Percentiles rank a stretch among this genome's conserved stretches.
Evolutionary conservation across 768 basidiomycete genomes (phyloP).

Genomic region (Tylopilus felleus): DNA sequence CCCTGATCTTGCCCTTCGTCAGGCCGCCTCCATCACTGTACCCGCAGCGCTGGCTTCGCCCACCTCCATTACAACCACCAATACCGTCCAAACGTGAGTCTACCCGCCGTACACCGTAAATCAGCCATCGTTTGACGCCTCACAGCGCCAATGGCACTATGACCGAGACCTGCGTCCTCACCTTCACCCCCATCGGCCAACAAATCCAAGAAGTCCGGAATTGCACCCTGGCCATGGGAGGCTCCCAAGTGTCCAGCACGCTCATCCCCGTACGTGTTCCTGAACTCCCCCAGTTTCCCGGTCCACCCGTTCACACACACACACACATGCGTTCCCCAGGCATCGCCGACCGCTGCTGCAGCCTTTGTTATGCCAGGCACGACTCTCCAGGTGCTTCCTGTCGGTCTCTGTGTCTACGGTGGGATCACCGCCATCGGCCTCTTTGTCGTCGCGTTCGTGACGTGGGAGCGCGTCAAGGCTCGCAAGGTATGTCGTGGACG

Average conservation of each 20-base stretch:
- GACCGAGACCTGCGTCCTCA: conserved; percentile 57
- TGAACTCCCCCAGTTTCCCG: too few species aligned
- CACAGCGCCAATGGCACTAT: conserved; percentile 48
- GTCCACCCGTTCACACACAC: not conserved
- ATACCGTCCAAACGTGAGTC: conserved; percentile 41
- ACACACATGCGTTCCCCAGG: not conserved
- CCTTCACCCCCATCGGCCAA: conserved; percentile 53
- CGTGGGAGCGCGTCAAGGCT: conserved; percentile 84
- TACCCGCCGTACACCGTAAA: too few species aligned
- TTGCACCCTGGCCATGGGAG: conserved; percentile 42
- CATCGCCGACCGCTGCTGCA: conserved; percentile 30
- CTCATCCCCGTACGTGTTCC: conserved; percentile 10
- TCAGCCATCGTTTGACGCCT: not conserved
- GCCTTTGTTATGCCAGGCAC: conserved; percentile 70
- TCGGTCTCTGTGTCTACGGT: conserved; percentile 80
- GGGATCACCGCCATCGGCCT: conserved; percentile 83
- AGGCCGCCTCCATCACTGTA: conserved; percentile 17
- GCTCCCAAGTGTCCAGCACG: conserved; percentile 9
- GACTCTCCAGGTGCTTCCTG: conserved; percentile 69
- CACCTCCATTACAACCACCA: conserved; percentile 36
- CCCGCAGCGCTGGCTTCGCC: conserved; percentile 29
- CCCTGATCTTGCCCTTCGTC: conserved; percentile 14
- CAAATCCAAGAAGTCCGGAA: conserved; percentile 50
- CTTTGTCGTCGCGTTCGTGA: conserved; percentile 78
- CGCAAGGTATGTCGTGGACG: conserved; percentile 55